Base-by-base conservation (phyloP, 2,329 filamentous ascomycete genomes). In the Penicillium sp. region DNA sequence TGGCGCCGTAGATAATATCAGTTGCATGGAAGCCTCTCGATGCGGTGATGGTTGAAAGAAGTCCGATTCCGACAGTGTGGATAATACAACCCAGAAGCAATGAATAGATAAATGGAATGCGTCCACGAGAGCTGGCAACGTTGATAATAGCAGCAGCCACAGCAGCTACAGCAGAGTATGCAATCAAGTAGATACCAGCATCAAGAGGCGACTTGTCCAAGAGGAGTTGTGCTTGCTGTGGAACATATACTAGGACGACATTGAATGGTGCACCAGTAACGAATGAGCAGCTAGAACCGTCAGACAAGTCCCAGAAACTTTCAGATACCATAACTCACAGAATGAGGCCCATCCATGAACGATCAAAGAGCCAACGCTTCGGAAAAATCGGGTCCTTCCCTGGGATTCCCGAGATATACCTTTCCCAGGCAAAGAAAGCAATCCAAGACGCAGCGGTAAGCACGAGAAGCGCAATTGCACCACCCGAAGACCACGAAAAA, bases 401-500 rank as follows among this genome's bases (percentile, higher is more conserved):
- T 8, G 45, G 45, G 12, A 48, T 36, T 4, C 41, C 42, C 1
- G 51, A 54, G 9, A 54, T 42, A 20, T 54, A 44, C 36, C 45
- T 46, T 37, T 64, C 58, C 56, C 64, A 65, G 7, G 45, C 38
- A 35, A 63, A 51, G 35, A 66, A 60, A 3, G 47, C 46, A 20
- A 58, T 38, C 47, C 56, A 62, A 11, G 51, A 43, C 20, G 62
- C 57, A 3, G 43, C 49, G 1, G 45, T 37, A 1, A 54, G 31
- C 3, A 54, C 43, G 13, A 54, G 45, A 10, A 54, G 49, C 4
- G 45, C 45, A 26, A 73, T 61, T 4, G 61, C 43, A 0, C 59
- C 56, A 29, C 37, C 33, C 0, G 63, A 68, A 6, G 44, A 52
- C 71, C 71, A 75, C 3, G 64, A 47, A 34, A 68, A 71, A 4